Percentiles rank a stretch among this genome's conserved stretches.
phyloP scores from a whole-genome alignment of 805 yeast genomes.

The Zygosaccharomyces lentus region DNA sequence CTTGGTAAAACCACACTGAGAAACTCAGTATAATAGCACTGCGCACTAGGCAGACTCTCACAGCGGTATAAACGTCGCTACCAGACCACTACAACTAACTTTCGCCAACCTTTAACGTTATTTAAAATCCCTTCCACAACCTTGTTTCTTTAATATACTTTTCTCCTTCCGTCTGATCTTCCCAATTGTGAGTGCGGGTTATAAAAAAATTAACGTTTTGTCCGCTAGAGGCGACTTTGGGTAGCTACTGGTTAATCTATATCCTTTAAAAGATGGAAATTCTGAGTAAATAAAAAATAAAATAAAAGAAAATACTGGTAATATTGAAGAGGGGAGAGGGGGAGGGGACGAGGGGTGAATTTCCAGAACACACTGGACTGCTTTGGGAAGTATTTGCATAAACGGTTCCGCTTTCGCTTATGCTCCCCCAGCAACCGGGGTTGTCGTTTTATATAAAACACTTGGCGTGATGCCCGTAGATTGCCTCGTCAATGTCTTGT shows the following conservation, averaged over 20 bases:
- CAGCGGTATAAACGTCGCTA: background rate
- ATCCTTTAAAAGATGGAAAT: background rate
- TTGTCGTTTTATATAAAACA: constrained; percentile 12
- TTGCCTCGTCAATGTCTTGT: constrained; percentile 3
- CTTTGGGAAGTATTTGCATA: too few relatives aligned
- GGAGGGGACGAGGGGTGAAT: background rate
- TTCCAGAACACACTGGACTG: too few relatives aligned
- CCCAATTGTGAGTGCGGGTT: background rate
- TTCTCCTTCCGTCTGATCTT: background rate
- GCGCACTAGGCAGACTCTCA: background rate
- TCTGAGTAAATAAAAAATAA: background rate
- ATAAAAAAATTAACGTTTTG: background rate
- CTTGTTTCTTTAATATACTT: background rate
- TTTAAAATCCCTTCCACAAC: background rate
- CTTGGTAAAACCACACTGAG: background rate
- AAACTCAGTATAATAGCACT: background rate
- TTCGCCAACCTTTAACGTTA: background rate
- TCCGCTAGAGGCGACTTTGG: background rate
- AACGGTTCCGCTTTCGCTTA: too few relatives aligned
- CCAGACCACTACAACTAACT: background rate
- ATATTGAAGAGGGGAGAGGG: background rate
- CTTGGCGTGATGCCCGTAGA: constrained; percentile 15
- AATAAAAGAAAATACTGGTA: too few relatives aligned
- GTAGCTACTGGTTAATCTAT: background rate
- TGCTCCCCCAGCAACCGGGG: too few relatives aligned